Evolutionary conservation across 23 red algal genomes (phyloP), one percentile per base, ranked within the genome.

Genomic region (Cyanidioschyzon merolae): DNA sequence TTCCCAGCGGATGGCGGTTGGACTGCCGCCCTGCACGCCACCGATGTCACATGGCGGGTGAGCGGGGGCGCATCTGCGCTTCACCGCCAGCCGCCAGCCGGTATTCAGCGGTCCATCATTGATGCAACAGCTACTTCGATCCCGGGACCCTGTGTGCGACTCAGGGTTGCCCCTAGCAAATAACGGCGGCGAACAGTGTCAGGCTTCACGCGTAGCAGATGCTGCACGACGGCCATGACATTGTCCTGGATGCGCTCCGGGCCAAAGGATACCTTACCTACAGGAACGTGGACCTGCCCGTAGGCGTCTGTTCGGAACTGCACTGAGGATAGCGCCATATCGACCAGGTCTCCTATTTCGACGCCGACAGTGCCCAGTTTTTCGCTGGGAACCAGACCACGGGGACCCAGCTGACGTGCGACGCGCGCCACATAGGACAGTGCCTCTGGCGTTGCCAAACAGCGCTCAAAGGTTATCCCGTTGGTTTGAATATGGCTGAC

Each of bases 331-430:
- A 3, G 63, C 7, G 63, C 63, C 12, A 32, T 12, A 15, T 71
- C n/a, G 12, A 90, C 76, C 24, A 80, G 41, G 2, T 50, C 74
- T 29, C 59, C 68, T 18, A 90, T 25, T 58, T 85, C 82, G 16
- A 39, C 67, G n/a, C 76, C 75, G 2, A 90, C 88, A 40, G 88
- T 84, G 18, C 76, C 63, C 17, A 58, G 63, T 38, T 90, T 90
- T 27, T 57, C 32, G 40, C 40, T 79, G 15, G 88, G 88, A 77
- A 90, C 37, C 35, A 90, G 75, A 0, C 88, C 88, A 32, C 79
- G 79, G 26, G 88, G 82, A 37, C 88, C 88, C 35, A 90, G 68
- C 41, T 57, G 37, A 40, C 58, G 68, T 38, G 88, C 88, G 30
- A 90, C 82, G 2, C 63, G 63, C 3, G 63, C 7, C n/a, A 71